Evolutionary conservation across 768 basidiomycete genomes (phyloP).

Genomic region (Termitomyces sp.): DNA sequence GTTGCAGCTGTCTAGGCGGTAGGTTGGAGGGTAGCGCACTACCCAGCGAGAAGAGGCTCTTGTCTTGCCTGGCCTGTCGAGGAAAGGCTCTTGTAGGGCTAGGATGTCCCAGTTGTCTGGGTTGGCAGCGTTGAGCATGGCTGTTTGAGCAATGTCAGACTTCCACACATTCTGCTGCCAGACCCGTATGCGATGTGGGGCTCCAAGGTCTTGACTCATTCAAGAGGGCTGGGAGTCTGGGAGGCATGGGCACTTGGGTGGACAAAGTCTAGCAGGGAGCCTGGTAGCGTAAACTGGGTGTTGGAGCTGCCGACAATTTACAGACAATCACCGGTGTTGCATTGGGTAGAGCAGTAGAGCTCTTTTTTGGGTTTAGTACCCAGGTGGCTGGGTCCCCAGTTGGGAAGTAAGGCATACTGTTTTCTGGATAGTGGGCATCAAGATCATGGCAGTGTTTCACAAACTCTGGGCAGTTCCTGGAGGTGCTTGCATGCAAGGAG

Average conservation of each 20-base stretch:
- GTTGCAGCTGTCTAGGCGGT: neutral
- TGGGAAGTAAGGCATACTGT: neutral
- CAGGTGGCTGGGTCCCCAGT: neutral
- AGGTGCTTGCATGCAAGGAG: neutral
- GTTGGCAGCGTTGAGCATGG: neutral
- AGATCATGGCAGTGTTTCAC: neutral
- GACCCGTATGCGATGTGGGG: neutral
- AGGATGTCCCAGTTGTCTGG: too few relatives aligned
- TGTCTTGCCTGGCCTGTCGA: neutral
- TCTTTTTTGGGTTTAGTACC: neutral
- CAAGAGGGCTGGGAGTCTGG: neutral
- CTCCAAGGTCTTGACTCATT: neutral
- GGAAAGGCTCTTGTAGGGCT: neutral
- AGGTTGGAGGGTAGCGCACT: neutral
- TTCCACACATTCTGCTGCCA: neutral
- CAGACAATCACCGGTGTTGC: too few relatives aligned
- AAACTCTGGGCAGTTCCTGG: neutral
- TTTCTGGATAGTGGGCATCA: neutral
- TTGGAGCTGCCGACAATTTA: neutral
- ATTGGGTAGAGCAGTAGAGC: neutral
- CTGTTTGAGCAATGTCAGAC: neutral
- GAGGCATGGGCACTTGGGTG: neutral
- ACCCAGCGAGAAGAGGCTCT: neutral
- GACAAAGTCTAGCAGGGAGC: neutral
- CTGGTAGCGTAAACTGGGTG: neutral